Evolutionary conservation across 768 basidiomycete genomes (phyloP).

Genomic region (Mycena vitilis): DNA sequence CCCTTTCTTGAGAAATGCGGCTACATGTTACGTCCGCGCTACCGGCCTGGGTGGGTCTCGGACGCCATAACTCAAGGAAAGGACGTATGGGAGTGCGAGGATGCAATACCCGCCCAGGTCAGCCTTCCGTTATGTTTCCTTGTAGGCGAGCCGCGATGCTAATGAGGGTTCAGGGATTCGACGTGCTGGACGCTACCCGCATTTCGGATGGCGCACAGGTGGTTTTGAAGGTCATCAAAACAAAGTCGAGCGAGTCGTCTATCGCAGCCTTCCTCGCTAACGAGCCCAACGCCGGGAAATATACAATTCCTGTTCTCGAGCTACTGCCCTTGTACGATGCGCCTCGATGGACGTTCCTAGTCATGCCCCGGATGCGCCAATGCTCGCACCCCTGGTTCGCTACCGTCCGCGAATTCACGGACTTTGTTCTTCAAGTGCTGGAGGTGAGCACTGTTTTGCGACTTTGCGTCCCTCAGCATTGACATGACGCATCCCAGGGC

Average conservation of each 20-base stretch:
- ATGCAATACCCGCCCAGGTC: not conserved
- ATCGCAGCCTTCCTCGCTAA: not conserved
- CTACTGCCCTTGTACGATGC: not conserved
- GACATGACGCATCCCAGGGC: not conserved
- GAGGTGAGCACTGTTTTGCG: not conserved
- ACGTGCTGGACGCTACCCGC: constrained; percentile 7
- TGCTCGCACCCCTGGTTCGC: constrained; percentile 5
- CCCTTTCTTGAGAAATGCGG: not conserved
- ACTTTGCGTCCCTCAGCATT: not conserved
- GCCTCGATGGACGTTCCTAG: not conserved
- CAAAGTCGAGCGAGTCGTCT: not conserved
- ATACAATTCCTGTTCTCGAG: not conserved
- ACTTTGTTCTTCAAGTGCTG: constrained; percentile 14
- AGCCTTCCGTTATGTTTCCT: not conserved
- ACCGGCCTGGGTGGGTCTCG: not conserved
- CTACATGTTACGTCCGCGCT: not conserved
- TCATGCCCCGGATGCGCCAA: not conserved
- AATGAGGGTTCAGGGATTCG: not conserved
- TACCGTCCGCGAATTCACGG: constrained; percentile 5
- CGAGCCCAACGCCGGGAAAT: constrained; percentile 1
- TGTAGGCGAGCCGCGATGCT: not conserved
- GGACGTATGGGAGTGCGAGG: not conserved
- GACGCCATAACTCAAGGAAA: not conserved
- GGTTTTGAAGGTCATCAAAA: not conserved
- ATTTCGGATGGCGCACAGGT: constrained; percentile 9